These are phyloP conservation scores for Malassezia sp. DNA, from an alignment of 1,284 basidiomycete genomes.

Conservation along the genomic window DNA sequence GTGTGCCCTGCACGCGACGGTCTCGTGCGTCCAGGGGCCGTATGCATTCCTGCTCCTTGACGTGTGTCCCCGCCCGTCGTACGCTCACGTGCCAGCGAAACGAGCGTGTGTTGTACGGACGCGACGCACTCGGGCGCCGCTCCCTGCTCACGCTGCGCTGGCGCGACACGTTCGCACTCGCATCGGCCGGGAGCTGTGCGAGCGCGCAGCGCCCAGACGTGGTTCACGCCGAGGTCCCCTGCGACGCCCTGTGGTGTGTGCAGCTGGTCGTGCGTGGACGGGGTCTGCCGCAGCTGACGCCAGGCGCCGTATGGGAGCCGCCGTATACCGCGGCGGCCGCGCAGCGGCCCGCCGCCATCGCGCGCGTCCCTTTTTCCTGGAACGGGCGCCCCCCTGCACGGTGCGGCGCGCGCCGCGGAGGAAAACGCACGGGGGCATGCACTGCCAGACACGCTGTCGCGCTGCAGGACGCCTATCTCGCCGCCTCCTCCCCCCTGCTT, in stretches of 20 bases:
- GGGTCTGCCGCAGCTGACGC: no score
- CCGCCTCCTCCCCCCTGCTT: not conserved
- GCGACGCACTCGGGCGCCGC: slow-evolving; percentile 81
- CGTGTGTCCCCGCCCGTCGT: slow-evolving; percentile 17
- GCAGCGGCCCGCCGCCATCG: no score
- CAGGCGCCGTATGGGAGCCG: no score
- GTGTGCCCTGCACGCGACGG: slow-evolving; percentile 4
- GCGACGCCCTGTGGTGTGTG: slow-evolving; percentile 54
- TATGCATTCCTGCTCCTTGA: slow-evolving; percentile 39
- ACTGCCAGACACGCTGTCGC: not conserved
- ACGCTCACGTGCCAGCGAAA: not conserved
- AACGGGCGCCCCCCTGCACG: no score
- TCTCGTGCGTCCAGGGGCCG: slow-evolving; percentile 31
- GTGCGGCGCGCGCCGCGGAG: no score
- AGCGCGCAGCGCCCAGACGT: slow-evolving; percentile 48
- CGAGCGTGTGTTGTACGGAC: slow-evolving; percentile 59
- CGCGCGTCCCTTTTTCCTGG: no score
- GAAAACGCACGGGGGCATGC: no score
- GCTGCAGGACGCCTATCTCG: not conserved
- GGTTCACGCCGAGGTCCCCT: slow-evolving; percentile 57
- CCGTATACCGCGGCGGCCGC: no score
- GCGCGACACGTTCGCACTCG: slow-evolving; percentile 52
- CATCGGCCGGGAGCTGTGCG: slow-evolving; percentile 58
- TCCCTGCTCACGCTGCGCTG: slow-evolving; percentile 53
- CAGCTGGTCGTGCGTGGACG: slow-evolving; percentile 45